Base-by-base conservation (phyloP, 345 rosid species). In the Moricandia moricandioides region DNA sequence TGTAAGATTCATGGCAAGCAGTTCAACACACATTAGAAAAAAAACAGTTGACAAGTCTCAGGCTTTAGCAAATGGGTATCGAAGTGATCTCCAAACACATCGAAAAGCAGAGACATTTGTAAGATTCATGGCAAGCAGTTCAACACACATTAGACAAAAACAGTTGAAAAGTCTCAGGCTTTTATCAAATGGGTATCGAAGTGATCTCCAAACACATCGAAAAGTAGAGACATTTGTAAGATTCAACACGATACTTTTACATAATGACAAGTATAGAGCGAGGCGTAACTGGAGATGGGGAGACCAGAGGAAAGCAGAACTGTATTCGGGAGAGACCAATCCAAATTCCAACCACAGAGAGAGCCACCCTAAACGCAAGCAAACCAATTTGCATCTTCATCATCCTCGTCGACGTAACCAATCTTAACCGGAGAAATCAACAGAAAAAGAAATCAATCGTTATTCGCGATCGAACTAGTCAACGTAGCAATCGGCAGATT, bases 251-350 rank as follows among this genome's bases (percentile, higher is more conserved):
- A 14, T 29, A 58, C n/a, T 17, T 47, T 24, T 27, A 14, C 45
- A 55, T 4, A 47, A 58, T 30, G 34, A 21, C 14, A 70, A 65
- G 58, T 26, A 51, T 21, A 67, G 10, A 56, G 57, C 69, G 34
- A 43, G 10, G 59, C 83, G 17, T 78, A 86, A 79, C 89, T 49
- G 60, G 52, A 35, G 72, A 80, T 80, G 89, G 24, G 92, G 87
- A 72, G 96, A 89, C 97, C 97, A 95, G 13, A 95, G 79, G 70
- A 95, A 86, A 69, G 97, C 97, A 16, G 93, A 17, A 80, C 88
- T 1, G 92, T 83, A 8, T 86, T 73, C n/a, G 14, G 84, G 82
- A 11, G 76, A 83, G 37, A 86, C 85, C 37, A 78, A 72, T 29
- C 82, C 80, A 5, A 65, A 58, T 17, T 82, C 79, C 79, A 73